Evolutionary conservation across 2,329 filamentous ascomycete species (phyloP).

Genomic region (Thielaviopsis euricoi): DNA sequence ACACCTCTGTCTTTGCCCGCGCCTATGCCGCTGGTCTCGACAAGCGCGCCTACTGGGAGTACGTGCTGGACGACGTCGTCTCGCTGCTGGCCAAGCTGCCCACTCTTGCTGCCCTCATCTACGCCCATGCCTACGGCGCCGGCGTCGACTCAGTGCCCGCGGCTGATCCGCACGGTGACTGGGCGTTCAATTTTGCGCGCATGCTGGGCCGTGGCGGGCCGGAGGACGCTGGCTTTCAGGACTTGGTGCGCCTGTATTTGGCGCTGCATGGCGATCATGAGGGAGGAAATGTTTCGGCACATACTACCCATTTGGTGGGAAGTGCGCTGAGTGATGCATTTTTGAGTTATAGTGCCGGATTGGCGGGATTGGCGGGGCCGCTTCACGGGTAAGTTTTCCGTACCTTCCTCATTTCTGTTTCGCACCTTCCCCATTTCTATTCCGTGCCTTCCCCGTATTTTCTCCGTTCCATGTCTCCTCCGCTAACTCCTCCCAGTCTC

Average conservation of each 20-base stretch:
- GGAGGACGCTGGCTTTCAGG: constrained; percentile 87
- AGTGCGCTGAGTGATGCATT: constrained; percentile 89
- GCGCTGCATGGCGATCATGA: constrained; percentile 97
- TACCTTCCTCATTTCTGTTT: too few relatives aligned
- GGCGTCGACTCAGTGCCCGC: constrained; percentile 56
- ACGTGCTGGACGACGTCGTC: constrained; percentile 90
- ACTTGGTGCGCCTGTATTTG: constrained; percentile 82
- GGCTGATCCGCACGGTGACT: constrained; percentile 75
- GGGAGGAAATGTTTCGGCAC: constrained; percentile 92
- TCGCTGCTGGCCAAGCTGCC: constrained; percentile 89
- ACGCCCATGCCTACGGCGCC: constrained; percentile 67
- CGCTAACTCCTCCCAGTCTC: constrained; percentile 32
- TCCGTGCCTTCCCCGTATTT: background rate
- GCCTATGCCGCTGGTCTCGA: constrained; percentile 78
- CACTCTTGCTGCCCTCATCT: constrained; percentile 92
- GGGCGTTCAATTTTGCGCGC: constrained; percentile 96
- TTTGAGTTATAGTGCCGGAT: constrained; percentile 87
- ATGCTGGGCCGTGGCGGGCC: constrained; percentile 83
- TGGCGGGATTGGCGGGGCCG: constrained; percentile 54
- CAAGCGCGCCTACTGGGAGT: constrained; percentile 98
- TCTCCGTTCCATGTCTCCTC: background rate
- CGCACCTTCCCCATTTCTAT: too few relatives aligned
- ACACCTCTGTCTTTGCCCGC: constrained; percentile 85
- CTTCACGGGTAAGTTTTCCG: constrained; percentile 51
- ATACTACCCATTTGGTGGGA: constrained; percentile 86